Conservation (phyloP, 1,284 basidiomycete species). For the Athelia psychrophila region DNA sequence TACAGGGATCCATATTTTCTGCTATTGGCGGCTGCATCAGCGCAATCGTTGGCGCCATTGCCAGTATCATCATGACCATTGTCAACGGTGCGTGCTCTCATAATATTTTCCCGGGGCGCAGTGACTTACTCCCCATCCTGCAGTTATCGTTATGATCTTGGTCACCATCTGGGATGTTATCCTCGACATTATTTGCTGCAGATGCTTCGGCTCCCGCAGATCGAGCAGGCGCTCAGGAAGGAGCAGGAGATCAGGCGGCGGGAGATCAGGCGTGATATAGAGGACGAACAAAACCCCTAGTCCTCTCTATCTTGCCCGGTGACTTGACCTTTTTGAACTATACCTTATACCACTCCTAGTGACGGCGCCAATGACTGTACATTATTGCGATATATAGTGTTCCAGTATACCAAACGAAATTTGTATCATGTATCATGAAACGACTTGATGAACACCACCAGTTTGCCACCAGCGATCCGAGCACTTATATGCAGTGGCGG, state of each 20-base stretch:
- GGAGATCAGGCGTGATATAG: too few relatives aligned
- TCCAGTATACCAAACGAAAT: too few relatives aligned
- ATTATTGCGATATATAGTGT: too few relatives aligned
- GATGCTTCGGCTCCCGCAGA: constrained; percentile 28
- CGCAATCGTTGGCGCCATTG: constrained; percentile 55
- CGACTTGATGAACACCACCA: too few relatives aligned
- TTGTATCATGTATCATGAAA: too few relatives aligned
- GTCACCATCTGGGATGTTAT: constrained; percentile 64
- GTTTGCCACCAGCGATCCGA: too few relatives aligned
- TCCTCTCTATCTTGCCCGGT: too few relatives aligned
- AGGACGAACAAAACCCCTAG: too few relatives aligned
- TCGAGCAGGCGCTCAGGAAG: background rate
- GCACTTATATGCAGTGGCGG: too few relatives aligned
- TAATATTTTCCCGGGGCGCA: background rate
- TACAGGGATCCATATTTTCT: constrained; percentile 58
- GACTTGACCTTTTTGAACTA: too few relatives aligned
- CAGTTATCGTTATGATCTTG: constrained; percentile 39
- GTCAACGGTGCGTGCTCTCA: constrained; percentile 41
- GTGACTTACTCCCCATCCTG: background rate
- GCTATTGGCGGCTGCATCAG: constrained; percentile 57
- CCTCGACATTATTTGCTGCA: constrained; percentile 58
- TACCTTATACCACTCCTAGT: too few relatives aligned
- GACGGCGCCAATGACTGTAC: too few relatives aligned
- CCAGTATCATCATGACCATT: constrained; percentile 53
- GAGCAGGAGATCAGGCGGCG: background rate